Base-by-base conservation (phyloP, 768 basidiomycete genomes). In the Saitozyma sp. region DNA sequence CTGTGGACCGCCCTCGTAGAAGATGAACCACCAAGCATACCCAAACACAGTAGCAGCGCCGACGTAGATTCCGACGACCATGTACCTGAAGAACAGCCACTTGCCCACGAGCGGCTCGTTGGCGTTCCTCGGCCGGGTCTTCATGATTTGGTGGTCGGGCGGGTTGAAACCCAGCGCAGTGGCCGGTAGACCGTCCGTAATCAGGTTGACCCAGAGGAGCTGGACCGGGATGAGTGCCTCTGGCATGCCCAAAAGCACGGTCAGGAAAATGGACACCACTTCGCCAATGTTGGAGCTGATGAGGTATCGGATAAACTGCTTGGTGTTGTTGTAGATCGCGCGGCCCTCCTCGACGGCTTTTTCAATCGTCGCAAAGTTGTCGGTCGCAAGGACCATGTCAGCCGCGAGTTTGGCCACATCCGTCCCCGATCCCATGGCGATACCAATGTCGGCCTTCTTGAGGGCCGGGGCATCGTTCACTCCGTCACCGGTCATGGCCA, bases 11-110 rank as follows among this genome's bases (percentile, higher is more conserved):
- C 85, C 89, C 14, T 84, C 73, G 79, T 97, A 97, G 79, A 87
- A 89, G 73, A 95, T 83, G 82, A 99, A 99, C 95, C 95, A 98
- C 95, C 95, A 99, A 0, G 92, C 95, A 75, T 99, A 99, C 53
- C 94, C 95, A 69, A 89, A 92, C 29, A 99, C 95, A 29, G 95
- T 98, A 5, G 92, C 94, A 59, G 86, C 86, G 39, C 95, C 95
- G 57, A 99, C 95, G 73, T 98, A 99, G 55, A 85, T 84, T 10
- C 95, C 95, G 62, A 99, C 86, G 58, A 97, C 85, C 84, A 97
- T 82, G 81, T 98, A 99, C 55, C 95, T 86, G 84, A 97, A 88
- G 83, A 98, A 97, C 39, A 99, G 79, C 95, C 95, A 98, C 69
- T 84, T 86, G 60, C 89, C 88, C 50, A 99, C 86, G 29, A 99